Conservation (phyloP, 371 early-diverging fungal species). For the Gilbertella persicaria region DNA sequence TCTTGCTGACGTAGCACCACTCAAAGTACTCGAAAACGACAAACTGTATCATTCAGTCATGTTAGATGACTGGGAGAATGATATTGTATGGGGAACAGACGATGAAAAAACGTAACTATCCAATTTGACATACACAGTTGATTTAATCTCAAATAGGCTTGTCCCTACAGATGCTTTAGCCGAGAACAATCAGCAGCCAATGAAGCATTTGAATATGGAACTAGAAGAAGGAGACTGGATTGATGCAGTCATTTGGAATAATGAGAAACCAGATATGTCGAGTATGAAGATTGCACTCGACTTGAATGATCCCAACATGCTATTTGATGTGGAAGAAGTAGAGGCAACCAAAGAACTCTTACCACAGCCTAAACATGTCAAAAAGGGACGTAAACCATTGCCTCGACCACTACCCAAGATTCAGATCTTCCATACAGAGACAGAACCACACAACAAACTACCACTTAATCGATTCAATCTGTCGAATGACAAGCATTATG, state of each 20-base stretch:
- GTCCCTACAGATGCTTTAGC: too few species aligned
- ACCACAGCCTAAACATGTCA: slow-evolving; percentile 44
- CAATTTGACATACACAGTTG: too few species aligned
- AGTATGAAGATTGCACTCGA: slow-evolving; percentile 70
- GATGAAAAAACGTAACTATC: neutral
- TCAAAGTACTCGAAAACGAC: slow-evolving; percentile 22
- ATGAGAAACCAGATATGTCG: slow-evolving; percentile 54
- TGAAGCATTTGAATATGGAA: slow-evolving; percentile 51
- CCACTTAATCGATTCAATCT: slow-evolving; percentile 89
- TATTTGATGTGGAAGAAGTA: slow-evolving; percentile 66
- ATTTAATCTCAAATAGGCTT: too few species aligned
- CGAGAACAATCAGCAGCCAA: too few species aligned
- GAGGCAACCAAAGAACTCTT: slow-evolving; percentile 51
- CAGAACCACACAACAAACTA: slow-evolving; percentile 54
- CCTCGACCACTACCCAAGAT: slow-evolving; percentile 47
- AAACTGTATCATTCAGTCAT: slow-evolving; percentile 61
- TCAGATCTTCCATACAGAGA: slow-evolving; percentile 49
- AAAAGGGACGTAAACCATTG: slow-evolving; percentile 45
- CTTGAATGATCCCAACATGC: slow-evolving; percentile 75
- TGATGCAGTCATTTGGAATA: slow-evolving; percentile 79
- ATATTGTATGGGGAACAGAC: slow-evolving; percentile 72
- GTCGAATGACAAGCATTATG: slow-evolving; percentile 96
- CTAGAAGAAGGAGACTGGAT: slow-evolving; percentile 69
- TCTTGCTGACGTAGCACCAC: neutral
- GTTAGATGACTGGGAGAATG: slow-evolving; percentile 83